phyloP scores from a whole-genome alignment of 2,329 filamentous ascomycete genomes.

The Fusarium sp. region DNA sequence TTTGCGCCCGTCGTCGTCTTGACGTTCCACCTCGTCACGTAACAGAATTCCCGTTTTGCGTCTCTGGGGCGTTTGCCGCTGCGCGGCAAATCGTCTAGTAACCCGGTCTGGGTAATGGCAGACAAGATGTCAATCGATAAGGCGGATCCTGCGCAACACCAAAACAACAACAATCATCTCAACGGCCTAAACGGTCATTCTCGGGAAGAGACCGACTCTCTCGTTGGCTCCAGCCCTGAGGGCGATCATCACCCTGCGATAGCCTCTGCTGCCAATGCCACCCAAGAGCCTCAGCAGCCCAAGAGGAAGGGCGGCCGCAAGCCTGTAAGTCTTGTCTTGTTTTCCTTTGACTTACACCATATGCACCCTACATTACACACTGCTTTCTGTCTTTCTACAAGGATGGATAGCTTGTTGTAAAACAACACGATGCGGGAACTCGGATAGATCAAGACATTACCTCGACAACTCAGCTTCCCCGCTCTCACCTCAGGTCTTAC shows the following conservation, averaged over 20 bases:
- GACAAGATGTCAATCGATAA: slow-evolving; percentile 74
- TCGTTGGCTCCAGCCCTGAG: slow-evolving; percentile 67
- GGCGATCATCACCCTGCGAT: slow-evolving; percentile 55
- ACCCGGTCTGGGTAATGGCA: slow-evolving; percentile 59
- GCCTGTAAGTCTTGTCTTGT: slow-evolving; percentile 73
- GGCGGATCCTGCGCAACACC: slow-evolving; percentile 46
- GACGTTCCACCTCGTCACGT: slow-evolving; percentile 46
- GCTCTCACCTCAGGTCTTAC: background rate
- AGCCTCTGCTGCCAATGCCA: slow-evolving; percentile 44
- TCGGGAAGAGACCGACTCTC: slow-evolving; percentile 68
- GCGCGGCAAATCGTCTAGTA: slow-evolving; percentile 47
- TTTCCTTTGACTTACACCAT: slow-evolving; percentile 1
- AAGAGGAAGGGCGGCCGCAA: slow-evolving; percentile 98
- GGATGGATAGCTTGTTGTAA: background rate
- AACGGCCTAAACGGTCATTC: slow-evolving; percentile 47
- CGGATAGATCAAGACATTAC: background rate
- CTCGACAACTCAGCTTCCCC: slow-evolving; percentile 6
- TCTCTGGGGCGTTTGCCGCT: slow-evolving; percentile 49
- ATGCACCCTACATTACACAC: background rate
- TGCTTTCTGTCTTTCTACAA: background rate
- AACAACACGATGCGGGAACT: background rate
- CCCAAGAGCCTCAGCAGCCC: slow-evolving; percentile 69
- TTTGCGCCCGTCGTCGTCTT: slow-evolving; percentile 43
- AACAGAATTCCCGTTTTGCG: slow-evolving; percentile 48
- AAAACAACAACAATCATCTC: slow-evolving; percentile 45